Evolutionary conservation across 352 stramenopile genomes (phyloP), one percentile per base, ranked within the genome.

Genomic region (Pythium monospermum): DNA sequence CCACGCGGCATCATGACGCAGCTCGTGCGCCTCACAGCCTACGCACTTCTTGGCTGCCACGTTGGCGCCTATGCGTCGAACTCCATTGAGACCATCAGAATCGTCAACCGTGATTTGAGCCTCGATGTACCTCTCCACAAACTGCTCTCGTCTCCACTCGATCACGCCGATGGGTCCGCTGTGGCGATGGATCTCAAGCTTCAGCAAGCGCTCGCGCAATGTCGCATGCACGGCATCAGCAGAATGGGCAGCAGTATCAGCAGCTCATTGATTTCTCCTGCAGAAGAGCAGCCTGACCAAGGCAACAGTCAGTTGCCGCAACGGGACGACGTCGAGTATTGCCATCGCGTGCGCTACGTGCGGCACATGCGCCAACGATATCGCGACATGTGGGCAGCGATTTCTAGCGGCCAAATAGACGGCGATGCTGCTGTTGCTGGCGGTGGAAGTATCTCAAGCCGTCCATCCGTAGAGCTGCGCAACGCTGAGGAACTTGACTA

Each of bases 321-420:
- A 13, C 10, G 13, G 6, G 52, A 61, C n/a, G n/a, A n/a, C 21
- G 40, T 55, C 10, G 42, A n/a, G 6, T 61, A 59, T n/a, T 89
- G 78, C 59, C 61, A 68, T 27, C 61, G 64, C 16, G 48, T 80
- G 36, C 75, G 76, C 33, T 87, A 85, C 47, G 67, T 80, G 39
- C 67, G 69, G 4, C 64, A 76, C 46, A 40, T 69, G 16, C 68
- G 75, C 0, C 61, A 77, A 49, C 64, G 57, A 40, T 60, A 68
- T 33, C 71, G 63, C 15, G 38, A 43, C 5, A 49, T 74, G 15
- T 57, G 49, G 11, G 42, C 46, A 13, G 57, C 64, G 30, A 35
- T 81, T 11, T 8, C 15, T 28, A 40, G 25, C 36, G 13, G 33
- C 38, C 5, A 45, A n/a, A n/a, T n/a, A n/a, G n/a, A n/a, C n/a